Conservation (phyloP, 164 flowering plant genomes). For the Macadamia integrifolia region DNA sequence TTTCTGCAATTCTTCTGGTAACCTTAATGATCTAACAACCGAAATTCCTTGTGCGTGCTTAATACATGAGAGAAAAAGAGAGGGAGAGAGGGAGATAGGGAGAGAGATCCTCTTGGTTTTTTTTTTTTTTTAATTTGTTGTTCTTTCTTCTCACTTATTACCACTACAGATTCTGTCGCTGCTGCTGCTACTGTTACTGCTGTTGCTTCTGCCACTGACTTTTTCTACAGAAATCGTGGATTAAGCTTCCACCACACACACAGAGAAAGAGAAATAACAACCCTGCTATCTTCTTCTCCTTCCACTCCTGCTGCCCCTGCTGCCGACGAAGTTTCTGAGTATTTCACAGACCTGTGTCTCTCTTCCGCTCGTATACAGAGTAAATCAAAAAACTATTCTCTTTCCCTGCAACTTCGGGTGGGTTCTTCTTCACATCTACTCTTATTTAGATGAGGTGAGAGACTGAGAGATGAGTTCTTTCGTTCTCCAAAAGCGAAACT, state of each 20-base stretch:
- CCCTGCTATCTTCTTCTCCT: background rate
- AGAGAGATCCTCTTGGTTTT: background rate
- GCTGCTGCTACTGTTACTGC: slow-evolving; percentile 1
- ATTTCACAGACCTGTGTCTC: too few relatives aligned
- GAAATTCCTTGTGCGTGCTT: slow-evolving; percentile 9
- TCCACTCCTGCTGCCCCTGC: background rate
- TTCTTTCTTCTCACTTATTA: background rate
- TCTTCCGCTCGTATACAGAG: too few relatives aligned
- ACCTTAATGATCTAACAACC: background rate
- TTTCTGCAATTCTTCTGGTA: background rate
- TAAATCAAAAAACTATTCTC: too few relatives aligned
- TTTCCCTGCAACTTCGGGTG: background rate
- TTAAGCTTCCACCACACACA: background rate
- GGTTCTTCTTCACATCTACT: background rate
- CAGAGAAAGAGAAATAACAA: background rate
- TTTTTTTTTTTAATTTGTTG: background rate
- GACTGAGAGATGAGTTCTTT: background rate
- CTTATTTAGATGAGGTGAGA: background rate
- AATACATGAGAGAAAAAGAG: background rate
- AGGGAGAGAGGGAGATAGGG: background rate
- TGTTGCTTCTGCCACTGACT: slow-evolving; percentile 28
- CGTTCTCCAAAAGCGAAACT: background rate
- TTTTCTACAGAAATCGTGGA: slow-evolving; percentile 2
- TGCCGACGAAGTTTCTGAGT: too few relatives aligned
- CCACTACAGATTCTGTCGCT: slow-evolving; percentile 7